Evolutionary conservation across 2,329 filamentous ascomycete genomes (phyloP), one percentile per base, ranked within the genome.

Genomic region (Colletotrichum melonis): DNA sequence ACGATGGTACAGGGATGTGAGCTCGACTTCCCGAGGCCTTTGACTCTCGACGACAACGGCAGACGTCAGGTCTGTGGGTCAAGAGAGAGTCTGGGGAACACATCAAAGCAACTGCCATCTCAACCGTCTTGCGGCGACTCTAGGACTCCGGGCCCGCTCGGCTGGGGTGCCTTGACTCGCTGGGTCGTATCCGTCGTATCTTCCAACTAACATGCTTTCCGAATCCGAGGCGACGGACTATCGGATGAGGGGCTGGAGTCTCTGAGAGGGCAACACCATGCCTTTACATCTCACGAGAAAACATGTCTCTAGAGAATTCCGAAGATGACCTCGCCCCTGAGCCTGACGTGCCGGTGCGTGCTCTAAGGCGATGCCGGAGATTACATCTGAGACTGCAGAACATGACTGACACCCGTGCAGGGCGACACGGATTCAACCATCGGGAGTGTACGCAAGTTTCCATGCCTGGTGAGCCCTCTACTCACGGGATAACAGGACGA

Each of bases 361-460:
- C 35, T 1, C 9, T 24, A 26, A 52, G 42, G n/a, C n/a, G 35
- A 32, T 49, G 42, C 35, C 35, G 22, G 14, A 54, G 4, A 54
- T 54, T 5, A 35, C 49, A 6, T 42, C 14, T 14, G 38, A 42
- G 38, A 16, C 38, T 42, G 5, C 65, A 26, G 11, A 30, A 19
- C 3, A 32, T 38, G 24, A 19, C 54, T 66, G 19, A 59, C 42
- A 2, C n/a, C 35, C 46, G 11, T 16, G 19, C 3, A 66, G 60
- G 54, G n/a, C 38, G 54, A 70, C 54, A 14, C 67, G 22, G 60
- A 69, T 38, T 69, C 60, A 7, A 49, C 67, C 1, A 46, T 65
- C 7, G 67, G 67, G 5, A 60, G 49, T 19, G 60, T 65, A 22
- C 38, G 54, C 16, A 16, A 26, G 8, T 4, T 16, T 4, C 14